Percentiles rank a stretch among this genome's conserved stretches.
Evolutionary conservation across 1,139 yeast species (phyloP).

Genomic region (Scheffersomyces segobiensis): DNA sequence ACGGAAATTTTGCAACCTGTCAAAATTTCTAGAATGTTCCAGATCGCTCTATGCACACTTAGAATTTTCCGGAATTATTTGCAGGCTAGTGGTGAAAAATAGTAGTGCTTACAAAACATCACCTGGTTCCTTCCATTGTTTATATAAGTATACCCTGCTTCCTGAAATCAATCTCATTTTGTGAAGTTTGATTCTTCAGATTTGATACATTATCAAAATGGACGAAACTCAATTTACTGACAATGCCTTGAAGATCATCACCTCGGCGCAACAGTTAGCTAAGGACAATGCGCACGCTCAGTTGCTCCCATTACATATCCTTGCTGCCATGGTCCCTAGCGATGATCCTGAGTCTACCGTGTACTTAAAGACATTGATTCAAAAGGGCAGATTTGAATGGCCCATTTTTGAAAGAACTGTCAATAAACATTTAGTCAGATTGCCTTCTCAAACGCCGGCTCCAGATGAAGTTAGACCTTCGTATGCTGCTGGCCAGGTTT

Average conservation of each 20-base stretch:
- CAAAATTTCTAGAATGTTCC: constrained; percentile 5
- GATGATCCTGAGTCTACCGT: constrained; percentile 66
- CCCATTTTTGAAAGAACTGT: constrained; percentile 74
- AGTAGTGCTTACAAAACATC: too few relatives aligned
- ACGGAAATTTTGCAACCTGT: too few relatives aligned
- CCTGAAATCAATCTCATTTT: too few relatives aligned
- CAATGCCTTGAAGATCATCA: constrained; percentile 81
- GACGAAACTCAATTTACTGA: constrained; percentile 86
- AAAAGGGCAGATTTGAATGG: constrained; percentile 90
- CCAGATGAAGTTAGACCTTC: constrained; percentile 74
- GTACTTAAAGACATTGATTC: constrained; percentile 81
- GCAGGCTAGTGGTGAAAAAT: too few relatives aligned
- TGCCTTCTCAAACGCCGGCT: constrained; percentile 88
- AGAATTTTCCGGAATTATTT: background rate
- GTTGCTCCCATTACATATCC: constrained; percentile 78
- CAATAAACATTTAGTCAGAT: constrained; percentile 75
- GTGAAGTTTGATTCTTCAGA: too few relatives aligned
- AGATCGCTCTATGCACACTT: background rate
- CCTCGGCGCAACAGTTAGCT: constrained; percentile 79
- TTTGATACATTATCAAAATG: constrained; percentile 21
- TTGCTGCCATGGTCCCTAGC: constrained; percentile 87
- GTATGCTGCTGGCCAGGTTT: constrained; percentile 67
- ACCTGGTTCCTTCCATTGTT: background rate
- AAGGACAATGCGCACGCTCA: constrained; percentile 83
- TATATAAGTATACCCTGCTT: background rate